phyloP scores from a whole-genome alignment of 1,284 basidiomycete species.

The Irpex lacteus region DNA sequence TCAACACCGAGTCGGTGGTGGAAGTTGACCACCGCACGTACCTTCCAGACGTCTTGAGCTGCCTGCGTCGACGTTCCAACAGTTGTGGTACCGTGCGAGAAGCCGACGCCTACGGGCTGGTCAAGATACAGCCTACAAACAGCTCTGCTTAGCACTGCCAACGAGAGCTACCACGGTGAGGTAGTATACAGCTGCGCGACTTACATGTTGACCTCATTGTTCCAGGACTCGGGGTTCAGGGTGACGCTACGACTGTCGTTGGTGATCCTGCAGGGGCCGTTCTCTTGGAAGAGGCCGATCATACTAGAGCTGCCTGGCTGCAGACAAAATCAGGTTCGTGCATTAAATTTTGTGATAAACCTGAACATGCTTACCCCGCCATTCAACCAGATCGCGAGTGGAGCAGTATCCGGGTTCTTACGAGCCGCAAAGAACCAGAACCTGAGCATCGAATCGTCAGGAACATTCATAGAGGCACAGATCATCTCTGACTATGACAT shows the following conservation, averaged over 20 bases:
- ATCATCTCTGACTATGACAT: neutral
- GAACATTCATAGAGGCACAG: slow-evolving; percentile 1
- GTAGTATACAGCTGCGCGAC: neutral
- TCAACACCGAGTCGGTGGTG: neutral
- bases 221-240: slow-evolving; percentile 64
- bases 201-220: slow-evolving; percentile 55
- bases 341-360: neutral
- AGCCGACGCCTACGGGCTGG: slow-evolving; percentile 63
- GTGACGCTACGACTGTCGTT: slow-evolving; percentile 51
- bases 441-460: slow-evolving; percentile 30
- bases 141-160: neutral
- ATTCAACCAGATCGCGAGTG: slow-evolving; percentile 64
- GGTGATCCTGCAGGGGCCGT: slow-evolving; percentile 60
- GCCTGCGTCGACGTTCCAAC: slow-evolving; percentile 53
- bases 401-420: slow-evolving; percentile 52
- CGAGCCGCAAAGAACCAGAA: slow-evolving; percentile 72
- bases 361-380: slow-evolving; percentile 45
- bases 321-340: neutral
- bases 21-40: slow-evolving; percentile 13
- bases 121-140: slow-evolving; percentile 48
- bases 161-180: neutral
- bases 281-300: slow-evolving; percentile 67
- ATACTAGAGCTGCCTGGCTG: slow-evolving; percentile 66
- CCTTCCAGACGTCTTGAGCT: slow-evolving; percentile 55
- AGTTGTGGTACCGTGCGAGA: slow-evolving; percentile 49